Base-by-base conservation (phyloP, 106 monocot genomes). In the Xerophyta viscosa region DNA sequence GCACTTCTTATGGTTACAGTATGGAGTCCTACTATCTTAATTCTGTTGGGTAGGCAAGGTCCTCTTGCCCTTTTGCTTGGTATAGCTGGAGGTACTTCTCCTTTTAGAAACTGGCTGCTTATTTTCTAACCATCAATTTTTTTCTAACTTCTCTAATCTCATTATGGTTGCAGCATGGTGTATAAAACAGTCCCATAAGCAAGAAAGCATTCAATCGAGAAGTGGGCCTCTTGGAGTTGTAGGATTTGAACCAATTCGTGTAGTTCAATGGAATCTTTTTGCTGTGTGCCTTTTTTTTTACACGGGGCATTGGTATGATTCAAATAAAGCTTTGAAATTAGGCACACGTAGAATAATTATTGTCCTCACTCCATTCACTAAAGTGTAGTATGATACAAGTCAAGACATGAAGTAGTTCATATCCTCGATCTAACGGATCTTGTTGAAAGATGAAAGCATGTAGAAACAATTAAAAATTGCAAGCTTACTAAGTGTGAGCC, bases 221-320 rank as follows among this genome's bases (percentile, higher is more conserved):
- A 61, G 31, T 49, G 57, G 39, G 41, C 53, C 41, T 48, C 23
- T 19, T 50, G 62, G 48, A 67, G 62, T 29, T 8, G 29, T 36
- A 20, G 27, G 65, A 36, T 27, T 52, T 29, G 73, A 89, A 54
- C 77, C 88, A 22, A 59, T 78, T 19, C 46, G 72, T 31, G 70
- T 89, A 24, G 68, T 47, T 39, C 84, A 96, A 46, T 96, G 96
- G 96, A 89, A 64, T 55, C 74, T 96, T 53, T 60, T 89, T 20
- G 78, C 85, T 46, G 68, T 77, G 20, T 96, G 88, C 68, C 50
- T 96, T 37, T 96, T 89, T 64, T 96, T 73, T 61, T 81, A 78
- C 48, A 82, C 88, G 13, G 88, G 96, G 37, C 96, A 96, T 49
- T 89, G 88, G 96, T 96, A 69, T 48, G 58, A n/a, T n/a, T n/a